Evolutionary conservation across 2,329 filamentous ascomycete genomes (phyloP).

Genomic region (Colletotrichum filicis): DNA sequence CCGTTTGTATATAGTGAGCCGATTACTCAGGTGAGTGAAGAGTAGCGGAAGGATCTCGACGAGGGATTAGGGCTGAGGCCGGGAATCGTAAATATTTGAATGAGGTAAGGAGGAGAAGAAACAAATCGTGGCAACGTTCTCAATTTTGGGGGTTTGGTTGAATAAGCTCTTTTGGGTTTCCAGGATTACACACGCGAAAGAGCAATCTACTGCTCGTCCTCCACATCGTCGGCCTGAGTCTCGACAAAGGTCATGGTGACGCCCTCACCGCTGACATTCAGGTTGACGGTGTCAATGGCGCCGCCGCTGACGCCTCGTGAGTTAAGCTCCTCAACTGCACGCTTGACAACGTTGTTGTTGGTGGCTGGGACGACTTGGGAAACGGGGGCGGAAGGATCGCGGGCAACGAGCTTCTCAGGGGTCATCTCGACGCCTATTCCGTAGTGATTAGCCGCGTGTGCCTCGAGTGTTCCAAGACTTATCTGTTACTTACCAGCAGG

Average conservation of each 20-base stretch:
- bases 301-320: slow-evolving; percentile 35
- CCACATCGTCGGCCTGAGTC: slow-evolving; percentile 45
- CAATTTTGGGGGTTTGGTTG: background rate
- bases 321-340: slow-evolving; percentile 34
- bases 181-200: background rate
- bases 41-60: background rate
- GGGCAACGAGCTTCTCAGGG: slow-evolving; percentile 31
- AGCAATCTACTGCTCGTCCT: slow-evolving; percentile 42
- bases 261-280: slow-evolving; percentile 57
- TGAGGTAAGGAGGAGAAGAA: background rate
- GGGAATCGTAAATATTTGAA: background rate
- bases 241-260: slow-evolving; percentile 60
- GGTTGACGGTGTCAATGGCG: slow-evolving; percentile 54
- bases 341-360: slow-evolving; percentile 23
- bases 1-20: background rate
- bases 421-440: slow-evolving; percentile 27
- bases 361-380: slow-evolving; percentile 22
- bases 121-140: background rate
- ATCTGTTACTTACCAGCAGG: slow-evolving; percentile 50
- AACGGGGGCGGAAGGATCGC: slow-evolving; percentile 15
- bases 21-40: slow-evolving; percentile 7
- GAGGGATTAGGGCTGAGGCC: slow-evolving; percentile 24
- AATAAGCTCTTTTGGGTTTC: background rate
- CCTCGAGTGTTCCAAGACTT: background rate
- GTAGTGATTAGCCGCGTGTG: background rate